Evolutionary conservation across 1,139 yeast species (phyloP).

Genomic region (Pichiaceae sp.): DNA sequence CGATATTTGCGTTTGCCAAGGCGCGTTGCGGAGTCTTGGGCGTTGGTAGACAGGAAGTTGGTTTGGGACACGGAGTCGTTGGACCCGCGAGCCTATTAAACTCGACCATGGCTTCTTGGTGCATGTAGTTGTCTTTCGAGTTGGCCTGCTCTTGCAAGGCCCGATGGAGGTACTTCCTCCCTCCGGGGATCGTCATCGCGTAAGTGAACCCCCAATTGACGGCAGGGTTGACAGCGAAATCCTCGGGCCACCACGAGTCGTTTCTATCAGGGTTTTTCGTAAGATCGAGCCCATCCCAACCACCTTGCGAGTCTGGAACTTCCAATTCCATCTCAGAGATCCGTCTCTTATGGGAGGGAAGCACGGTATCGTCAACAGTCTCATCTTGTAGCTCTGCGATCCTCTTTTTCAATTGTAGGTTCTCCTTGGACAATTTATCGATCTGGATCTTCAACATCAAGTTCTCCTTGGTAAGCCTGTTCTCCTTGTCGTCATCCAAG

Average conservation of each 20-base stretch:
- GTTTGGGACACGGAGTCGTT: background rate
- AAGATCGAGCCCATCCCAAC: slow-evolving; percentile 8
- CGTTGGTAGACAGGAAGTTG: slow-evolving; percentile 3
- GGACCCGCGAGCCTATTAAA: slow-evolving; percentile 16
- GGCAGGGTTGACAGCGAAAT: slow-evolving; percentile 19
- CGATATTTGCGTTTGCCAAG: slow-evolving; percentile 12
- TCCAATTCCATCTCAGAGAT: background rate
- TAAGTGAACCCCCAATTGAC: slow-evolving; percentile 12
- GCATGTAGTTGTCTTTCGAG: slow-evolving; percentile 13
- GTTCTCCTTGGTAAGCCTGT: no score
- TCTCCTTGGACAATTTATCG: slow-evolving; percentile 1
- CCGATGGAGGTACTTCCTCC: slow-evolving; percentile 12
- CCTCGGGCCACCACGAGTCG: slow-evolving; percentile 23
- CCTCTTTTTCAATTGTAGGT: background rate
- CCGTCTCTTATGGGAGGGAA: background rate
- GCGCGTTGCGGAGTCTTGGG: slow-evolving; percentile 12
- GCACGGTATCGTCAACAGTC: slow-evolving; percentile 1
- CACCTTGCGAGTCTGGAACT: slow-evolving; percentile 5
- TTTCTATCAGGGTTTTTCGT: slow-evolving; percentile 15
- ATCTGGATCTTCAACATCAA: background rate
- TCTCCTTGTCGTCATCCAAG: no score
- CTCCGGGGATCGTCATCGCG: slow-evolving; percentile 13
- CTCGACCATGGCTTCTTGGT: slow-evolving; percentile 12
- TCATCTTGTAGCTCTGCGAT: background rate
- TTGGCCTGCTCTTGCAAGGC: slow-evolving; percentile 12